Evolutionary conservation across 1,284 basidiomycete genomes (phyloP).

Genomic region (Inonotus hispidus): DNA sequence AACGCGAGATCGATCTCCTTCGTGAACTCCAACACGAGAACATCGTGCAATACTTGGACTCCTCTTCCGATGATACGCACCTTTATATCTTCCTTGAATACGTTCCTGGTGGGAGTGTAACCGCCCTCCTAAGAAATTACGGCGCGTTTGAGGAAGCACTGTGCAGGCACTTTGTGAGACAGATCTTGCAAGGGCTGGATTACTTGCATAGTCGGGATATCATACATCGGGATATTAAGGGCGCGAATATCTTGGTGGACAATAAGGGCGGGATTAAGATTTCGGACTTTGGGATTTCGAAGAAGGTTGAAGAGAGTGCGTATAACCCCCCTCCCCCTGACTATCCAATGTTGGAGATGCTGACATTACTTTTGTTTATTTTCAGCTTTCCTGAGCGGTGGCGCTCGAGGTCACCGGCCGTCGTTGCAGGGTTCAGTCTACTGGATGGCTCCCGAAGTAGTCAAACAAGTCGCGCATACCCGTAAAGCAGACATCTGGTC

Average conservation of each 20-base stretch:
- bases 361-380: not conserved
- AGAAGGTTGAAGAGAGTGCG: slow-evolving; percentile 94
- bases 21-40: slow-evolving; percentile 95
- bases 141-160: slow-evolving; percentile 96
- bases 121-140: slow-evolving; percentile 88
- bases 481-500: slow-evolving; percentile 98
- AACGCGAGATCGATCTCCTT: slow-evolving; percentile 93
- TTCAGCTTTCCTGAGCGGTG: slow-evolving; percentile 64
- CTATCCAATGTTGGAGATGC: not conserved
- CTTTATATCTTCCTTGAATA: slow-evolving; percentile 99
- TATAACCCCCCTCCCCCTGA: slow-evolving; percentile 22
- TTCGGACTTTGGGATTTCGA: slow-evolving; percentile 98
- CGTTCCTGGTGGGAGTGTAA: slow-evolving; percentile 96
- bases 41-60: slow-evolving; percentile 97
- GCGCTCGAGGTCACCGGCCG: slow-evolving; percentile 76
- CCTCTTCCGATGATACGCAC: slow-evolving; percentile 80
- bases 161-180: slow-evolving; percentile 91
- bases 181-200: slow-evolving; percentile 87
- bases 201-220: slow-evolving; percentile 95
- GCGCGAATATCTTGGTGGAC: slow-evolving; percentile 96
- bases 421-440: slow-evolving; percentile 96
- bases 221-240: slow-evolving; percentile 98
- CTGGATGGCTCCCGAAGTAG: slow-evolving; percentile 99
- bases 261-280: slow-evolving; percentile 99
- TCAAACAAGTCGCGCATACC: slow-evolving; percentile 93